phyloP scores from a whole-genome alignment of 1,284 basidiomycete genomes.

The Boletellus deceptivus region DNA sequence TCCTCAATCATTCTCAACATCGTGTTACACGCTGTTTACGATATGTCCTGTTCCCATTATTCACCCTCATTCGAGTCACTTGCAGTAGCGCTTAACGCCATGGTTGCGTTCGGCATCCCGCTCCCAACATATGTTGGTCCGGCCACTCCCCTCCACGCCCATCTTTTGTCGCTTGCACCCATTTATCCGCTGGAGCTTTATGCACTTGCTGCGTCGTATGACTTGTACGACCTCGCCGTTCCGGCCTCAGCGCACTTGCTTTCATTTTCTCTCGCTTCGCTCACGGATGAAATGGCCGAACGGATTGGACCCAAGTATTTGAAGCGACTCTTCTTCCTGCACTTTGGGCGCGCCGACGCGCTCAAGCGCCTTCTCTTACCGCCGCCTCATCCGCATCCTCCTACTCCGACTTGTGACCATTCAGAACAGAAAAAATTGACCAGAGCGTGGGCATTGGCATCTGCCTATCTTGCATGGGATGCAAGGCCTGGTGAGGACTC shows the following conservation, averaged over 20 bases:
- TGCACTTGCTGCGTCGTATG: conserved; percentile 53
- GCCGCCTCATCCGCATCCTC: conserved; percentile 61
- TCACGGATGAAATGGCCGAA: conserved; percentile 59
- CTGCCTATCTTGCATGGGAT: conserved; percentile 68
- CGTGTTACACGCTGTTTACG: conserved; percentile 59
- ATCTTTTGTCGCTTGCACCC: conserved; percentile 55
- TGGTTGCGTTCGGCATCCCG: conserved; percentile 52
- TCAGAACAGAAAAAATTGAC: conserved; percentile 61
- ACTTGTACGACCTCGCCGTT: conserved; percentile 58
- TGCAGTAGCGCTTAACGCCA: conserved; percentile 43
- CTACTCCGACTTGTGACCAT: conserved; percentile 55
- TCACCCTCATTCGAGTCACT: conserved; percentile 53
- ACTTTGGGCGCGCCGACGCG: conserved; percentile 42
- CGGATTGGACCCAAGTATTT: conserved; percentile 52
- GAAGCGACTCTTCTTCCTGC: conserved; percentile 42
- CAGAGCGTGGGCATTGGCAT: conserved; percentile 64
- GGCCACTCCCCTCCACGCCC: conserved; percentile 40
- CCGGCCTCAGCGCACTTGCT: conserved; percentile 59
- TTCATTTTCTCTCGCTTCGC: conserved; percentile 51
- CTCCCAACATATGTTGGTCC: conserved; percentile 41
- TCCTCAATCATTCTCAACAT: conserved; percentile 56
- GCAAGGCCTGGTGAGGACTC: conserved; percentile 53
- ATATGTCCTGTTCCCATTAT: conserved; percentile 60
- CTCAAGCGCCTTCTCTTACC: conserved; percentile 60
- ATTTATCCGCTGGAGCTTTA: conserved; percentile 57